Evolutionary conservation across 1,139 yeast species (phyloP), one percentile per base, ranked within the genome.

Genomic region (Debaryomycetaceae sp.): DNA sequence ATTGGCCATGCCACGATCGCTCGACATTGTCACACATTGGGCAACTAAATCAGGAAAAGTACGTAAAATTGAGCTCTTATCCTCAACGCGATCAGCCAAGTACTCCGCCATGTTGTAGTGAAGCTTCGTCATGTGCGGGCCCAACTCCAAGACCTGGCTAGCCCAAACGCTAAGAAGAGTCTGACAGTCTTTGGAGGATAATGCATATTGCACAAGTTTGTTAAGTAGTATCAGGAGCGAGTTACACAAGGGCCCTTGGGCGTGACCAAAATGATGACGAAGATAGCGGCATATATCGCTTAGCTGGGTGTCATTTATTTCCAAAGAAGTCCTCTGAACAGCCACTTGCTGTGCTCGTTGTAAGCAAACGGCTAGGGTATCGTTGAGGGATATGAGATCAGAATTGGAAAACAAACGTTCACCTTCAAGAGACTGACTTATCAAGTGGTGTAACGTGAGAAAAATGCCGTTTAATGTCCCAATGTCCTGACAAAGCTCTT

Each of bases 191-290:
- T 31, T 30, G 13, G 46, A 50, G 7, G 53, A 30, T 6, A 51
- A 52, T 12, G 68, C 41, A 16, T 73, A 51, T 1, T 47, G 37
- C 4, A 77, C 49, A 27, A 77, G 43, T 38, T 77, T 79, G 4
- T 51, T 39, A 30, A 81, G 64, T 23, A 83, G 46, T 24, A 74
- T 80, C 32, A 62, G 66, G 30, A 82, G 51, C 0, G 92, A 77
- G 39, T 77, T 80, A 5, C 77, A 73, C 22, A 81, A 53, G 0
- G 92, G 76, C 1, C 82, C 74, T 4, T 80, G 76, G 2, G 83
- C 70, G 30, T 75, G 81, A 30, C 73, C 74, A 74, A 86, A 74
- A 42, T 73, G 75, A 38, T 75, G 85, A 27, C 77, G 53, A 7
- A 79, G 65, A 44, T 69, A 77, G 22, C 59, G 58, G 43, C 77